Percentiles rank a stretch among this genome's conserved stretches.
Conservation (phyloP, 768 basidiomycete genomes). For the Mrakia gelida region DNA sequence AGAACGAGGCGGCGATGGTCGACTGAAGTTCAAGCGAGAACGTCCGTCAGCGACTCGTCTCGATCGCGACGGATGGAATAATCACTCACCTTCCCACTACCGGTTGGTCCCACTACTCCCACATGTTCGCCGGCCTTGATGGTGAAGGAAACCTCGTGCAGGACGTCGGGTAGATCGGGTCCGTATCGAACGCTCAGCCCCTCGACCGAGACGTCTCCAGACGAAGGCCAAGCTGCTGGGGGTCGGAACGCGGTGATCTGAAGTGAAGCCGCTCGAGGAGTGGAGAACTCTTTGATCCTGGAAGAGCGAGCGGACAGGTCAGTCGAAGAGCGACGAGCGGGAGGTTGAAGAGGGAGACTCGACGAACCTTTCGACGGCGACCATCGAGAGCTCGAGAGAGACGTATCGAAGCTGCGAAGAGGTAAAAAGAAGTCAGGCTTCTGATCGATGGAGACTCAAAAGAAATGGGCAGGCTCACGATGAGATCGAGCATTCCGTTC, state of each 20-base stretch:
- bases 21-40: conserved; percentile 34
- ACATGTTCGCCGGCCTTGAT: conserved; percentile 40
- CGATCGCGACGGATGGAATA: neutral
- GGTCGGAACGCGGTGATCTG: conserved; percentile 77
- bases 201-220: conserved; percentile 59
- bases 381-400: conserved; percentile 41
- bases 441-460: conserved; percentile 49
- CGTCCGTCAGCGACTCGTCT: neutral
- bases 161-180: conserved; percentile 53
- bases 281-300: conserved; percentile 90
- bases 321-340: conserved; percentile 34
- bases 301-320: conserved; percentile 59
- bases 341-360: neutral
- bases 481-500: conserved; percentile 56
- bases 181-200: conserved; percentile 64
- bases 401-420: conserved; percentile 30
- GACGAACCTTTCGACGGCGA: conserved; percentile 59
- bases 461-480: conserved; percentile 47
- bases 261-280: conserved; percentile 49
- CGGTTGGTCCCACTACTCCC: conserved; percentile 42
- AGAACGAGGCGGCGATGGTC: conserved; percentile 42
- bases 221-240: conserved; percentile 68
- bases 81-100: conserved; percentile 11
- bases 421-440: conserved; percentile 12
- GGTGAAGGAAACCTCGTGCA: conserved; percentile 38